These are phyloP conservation scores for Pythium sukuiense DNA, from an alignment of 352 stramenopile genomes.

Conservation along the genomic window DNA sequence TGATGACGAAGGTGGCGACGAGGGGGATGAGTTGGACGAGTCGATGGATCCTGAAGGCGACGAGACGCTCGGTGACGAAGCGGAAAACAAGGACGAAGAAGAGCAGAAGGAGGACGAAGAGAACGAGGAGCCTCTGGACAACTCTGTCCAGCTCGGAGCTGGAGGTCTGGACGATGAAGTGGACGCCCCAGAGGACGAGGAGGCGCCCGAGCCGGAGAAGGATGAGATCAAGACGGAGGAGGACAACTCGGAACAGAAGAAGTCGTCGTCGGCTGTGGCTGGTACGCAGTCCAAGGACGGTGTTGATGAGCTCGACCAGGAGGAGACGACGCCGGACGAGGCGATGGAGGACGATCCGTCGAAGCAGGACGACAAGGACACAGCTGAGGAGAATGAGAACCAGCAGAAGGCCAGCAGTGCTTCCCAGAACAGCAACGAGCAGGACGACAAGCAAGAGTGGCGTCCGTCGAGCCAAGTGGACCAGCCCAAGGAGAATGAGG, in stretches of 20 bases:
- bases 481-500: slow-evolving; percentile 47
- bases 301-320: slow-evolving; percentile 66
- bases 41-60: slow-evolving; percentile 51
- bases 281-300: slow-evolving; percentile 85
- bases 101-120: slow-evolving; percentile 64
- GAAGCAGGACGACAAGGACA: slow-evolving; percentile 38
- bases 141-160: slow-evolving; percentile 63
- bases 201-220: slow-evolving; percentile 53
- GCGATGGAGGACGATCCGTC: slow-evolving; percentile 42
- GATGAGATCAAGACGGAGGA: slow-evolving; percentile 65
- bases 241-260: slow-evolving; percentile 49
- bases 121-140: slow-evolving; percentile 71
- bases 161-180: slow-evolving; percentile 74
- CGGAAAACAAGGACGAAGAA: slow-evolving; percentile 55
- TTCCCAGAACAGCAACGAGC: slow-evolving; percentile 45
- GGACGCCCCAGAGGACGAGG: slow-evolving; percentile 45
- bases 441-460: slow-evolving; percentile 40
- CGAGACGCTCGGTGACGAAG: slow-evolving; percentile 34
- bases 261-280: slow-evolving; percentile 47
- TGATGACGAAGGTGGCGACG: slow-evolving; percentile 30
- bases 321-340: slow-evolving; percentile 37
- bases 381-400: slow-evolving; percentile 49
- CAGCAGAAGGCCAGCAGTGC: slow-evolving; percentile 58
- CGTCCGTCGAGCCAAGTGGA: slow-evolving; percentile 36
- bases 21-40: slow-evolving; percentile 46